Conservation (phyloP, 2,329 filamentous ascomycete species). For the Fusarium pseudoanthophilum region DNA sequence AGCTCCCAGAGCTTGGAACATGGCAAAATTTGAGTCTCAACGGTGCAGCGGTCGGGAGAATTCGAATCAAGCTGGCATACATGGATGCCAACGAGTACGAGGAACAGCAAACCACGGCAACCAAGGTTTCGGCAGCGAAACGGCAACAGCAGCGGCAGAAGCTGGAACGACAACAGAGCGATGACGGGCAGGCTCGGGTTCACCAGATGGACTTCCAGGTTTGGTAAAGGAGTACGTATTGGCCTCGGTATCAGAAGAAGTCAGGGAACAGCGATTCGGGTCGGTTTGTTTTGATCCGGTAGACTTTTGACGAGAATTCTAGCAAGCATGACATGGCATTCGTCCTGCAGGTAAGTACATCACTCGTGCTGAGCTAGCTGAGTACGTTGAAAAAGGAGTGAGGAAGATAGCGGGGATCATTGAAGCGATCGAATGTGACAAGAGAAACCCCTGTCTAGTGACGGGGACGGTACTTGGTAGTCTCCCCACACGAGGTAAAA, state of each 20-base stretch:
- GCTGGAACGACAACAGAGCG: constrained; percentile 24
- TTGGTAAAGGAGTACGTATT: constrained; percentile 27
- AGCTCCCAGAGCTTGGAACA: constrained; percentile 31
- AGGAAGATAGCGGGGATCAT: neutral
- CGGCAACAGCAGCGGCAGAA: constrained; percentile 32
- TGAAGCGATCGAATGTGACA: constrained; percentile 23
- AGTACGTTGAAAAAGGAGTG: neutral
- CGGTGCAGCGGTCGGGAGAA: constrained; percentile 31
- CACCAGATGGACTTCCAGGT: constrained; percentile 44
- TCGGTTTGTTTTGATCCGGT: constrained; percentile 4
- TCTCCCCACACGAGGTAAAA: constrained; percentile 37
- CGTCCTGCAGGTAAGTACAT: neutral
- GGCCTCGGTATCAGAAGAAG: constrained; percentile 11
- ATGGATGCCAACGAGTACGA: constrained; percentile 35
- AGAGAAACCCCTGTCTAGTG: constrained; percentile 18
- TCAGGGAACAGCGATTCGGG: constrained; percentile 1
- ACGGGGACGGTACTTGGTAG: constrained; percentile 26
- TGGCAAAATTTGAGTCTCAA: constrained; percentile 40
- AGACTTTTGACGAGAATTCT: neutral
- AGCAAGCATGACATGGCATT: constrained; percentile 13
- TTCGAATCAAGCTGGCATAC: constrained; percentile 34
- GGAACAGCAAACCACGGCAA: constrained; percentile 32
- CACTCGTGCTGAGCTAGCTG: neutral
- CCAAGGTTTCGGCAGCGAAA: constrained; percentile 28
- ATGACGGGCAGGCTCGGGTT: constrained; percentile 37